phyloP scores from a whole-genome alignment of 73 alveolate genomes.

The Symbiodinium pilosum region DNA sequence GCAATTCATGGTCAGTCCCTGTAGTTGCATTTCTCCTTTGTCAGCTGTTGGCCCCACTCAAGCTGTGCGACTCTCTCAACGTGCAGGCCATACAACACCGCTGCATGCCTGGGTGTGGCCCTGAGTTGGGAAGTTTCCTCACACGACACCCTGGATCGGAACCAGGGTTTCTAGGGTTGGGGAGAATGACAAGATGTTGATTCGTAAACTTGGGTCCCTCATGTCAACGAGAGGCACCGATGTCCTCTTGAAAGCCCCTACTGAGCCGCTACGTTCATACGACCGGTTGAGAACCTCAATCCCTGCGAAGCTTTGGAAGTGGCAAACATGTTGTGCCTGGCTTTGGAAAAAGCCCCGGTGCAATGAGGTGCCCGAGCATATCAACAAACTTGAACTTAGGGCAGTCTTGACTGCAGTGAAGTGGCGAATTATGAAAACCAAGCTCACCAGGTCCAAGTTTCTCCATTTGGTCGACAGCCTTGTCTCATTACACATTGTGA shows the following conservation, averaged over 20 bases:
- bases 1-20: background rate
- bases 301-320: background rate
- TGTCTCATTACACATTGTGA: background rate
- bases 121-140: background rate
- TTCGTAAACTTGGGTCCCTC: background rate
- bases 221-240: background rate
- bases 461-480: slow-evolving; percentile 4
- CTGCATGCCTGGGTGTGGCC: background rate
- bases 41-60: background rate
- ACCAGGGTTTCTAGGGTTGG: background rate
- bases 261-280: background rate
- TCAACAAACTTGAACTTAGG: background rate
- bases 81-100: background rate
- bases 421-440: background rate
- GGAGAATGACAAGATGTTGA: background rate
- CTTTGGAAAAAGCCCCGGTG: background rate
- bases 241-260: background rate
- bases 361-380: background rate
- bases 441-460: too few species aligned
- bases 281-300: background rate
- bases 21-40: background rate
- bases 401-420: background rate
- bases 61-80: background rate
- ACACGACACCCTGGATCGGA: background rate
- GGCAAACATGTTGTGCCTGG: background rate